Evolutionary conservation across 192 early-diverging fungal genomes (phyloP), one percentile per base, ranked within the genome.

Genomic region (Entomortierella beljakovae): DNA sequence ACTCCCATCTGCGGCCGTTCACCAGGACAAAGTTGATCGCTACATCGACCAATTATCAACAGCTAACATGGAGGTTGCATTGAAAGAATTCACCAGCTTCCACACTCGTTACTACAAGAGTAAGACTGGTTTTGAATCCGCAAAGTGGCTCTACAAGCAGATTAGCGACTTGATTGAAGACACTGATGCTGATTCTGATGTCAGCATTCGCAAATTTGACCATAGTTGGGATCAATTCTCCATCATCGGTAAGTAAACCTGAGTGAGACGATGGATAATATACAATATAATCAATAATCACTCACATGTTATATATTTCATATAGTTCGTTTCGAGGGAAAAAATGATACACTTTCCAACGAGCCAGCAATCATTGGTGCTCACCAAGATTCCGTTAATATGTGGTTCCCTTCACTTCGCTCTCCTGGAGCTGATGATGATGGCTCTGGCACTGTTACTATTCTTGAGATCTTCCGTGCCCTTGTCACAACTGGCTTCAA

Each of bases 301-400:
- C 32, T 16, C 46, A 40, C 42, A 54, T 42, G 18, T n/a, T 67
- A 64, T 50, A 55, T 56, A 35, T 70, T 18, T 13, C 34, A 16
- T 33, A 35, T 94, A 83, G 91, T 90, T 59, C 84, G 94, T n/a
- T 89, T 99, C 51, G 88, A 92, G 79, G 89, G 92, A 11, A 69
- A 50, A 22, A 80, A 87, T 33, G 62, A 71, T 7, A 57, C 85
- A 0, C 68, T 82, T 5, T 46, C 82, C 1, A 84, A 90, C 51
- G 87, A 92, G 58, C 82, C 89, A 1, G 94, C 96, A 5, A 90
- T 99, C 69, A 57, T 99, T 5, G 90, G 89, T 22, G 96, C 96
- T 34, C 97, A 99, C 80, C 94, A 95, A 79, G 97, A 98, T 64
- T 93, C 92, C 32, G 84, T 96, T 40, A 96, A 97, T 71, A 85